Percentiles rank a stretch among this genome's conserved stretches.
Evolutionary conservation across 2,329 filamentous ascomycete species (phyloP).

Genomic region (Dothistroma pini): DNA sequence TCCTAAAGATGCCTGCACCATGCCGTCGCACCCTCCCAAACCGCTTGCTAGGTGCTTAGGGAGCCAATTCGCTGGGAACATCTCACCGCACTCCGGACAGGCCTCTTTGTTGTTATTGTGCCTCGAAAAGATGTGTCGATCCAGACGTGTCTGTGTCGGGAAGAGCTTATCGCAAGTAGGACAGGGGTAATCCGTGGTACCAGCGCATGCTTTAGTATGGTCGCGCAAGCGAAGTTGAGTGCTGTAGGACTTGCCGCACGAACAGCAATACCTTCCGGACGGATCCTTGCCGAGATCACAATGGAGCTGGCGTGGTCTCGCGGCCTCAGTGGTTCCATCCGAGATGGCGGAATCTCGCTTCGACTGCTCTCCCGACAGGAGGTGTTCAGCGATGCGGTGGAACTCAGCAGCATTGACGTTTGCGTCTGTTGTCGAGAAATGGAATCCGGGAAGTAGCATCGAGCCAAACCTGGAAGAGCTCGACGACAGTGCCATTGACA

Average conservation of each 20-base stretch:
- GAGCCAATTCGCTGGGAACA: slow-evolving; percentile 15
- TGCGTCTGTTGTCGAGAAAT: slow-evolving; percentile 23
- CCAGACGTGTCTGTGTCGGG: slow-evolving; percentile 8
- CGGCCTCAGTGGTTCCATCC: slow-evolving; percentile 10
- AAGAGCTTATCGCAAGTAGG: slow-evolving; percentile 21
- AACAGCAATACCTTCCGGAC: slow-evolving; percentile 20
- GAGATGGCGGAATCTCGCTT: slow-evolving; percentile 11
- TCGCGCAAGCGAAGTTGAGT: slow-evolving; percentile 14
- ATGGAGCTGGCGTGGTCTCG: slow-evolving; percentile 14
- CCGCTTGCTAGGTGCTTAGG: slow-evolving; percentile 23
- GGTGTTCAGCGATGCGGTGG: slow-evolving; percentile 23
- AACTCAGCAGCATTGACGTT: slow-evolving; percentile 22
- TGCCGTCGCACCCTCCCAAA: slow-evolving; percentile 23
- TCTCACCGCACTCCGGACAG: slow-evolving; percentile 23
- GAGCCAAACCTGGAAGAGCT: slow-evolving; percentile 1
- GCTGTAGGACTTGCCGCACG: slow-evolving; percentile 22
- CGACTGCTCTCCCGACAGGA: slow-evolving; percentile 17
- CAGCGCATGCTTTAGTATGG: slow-evolving; percentile 19
- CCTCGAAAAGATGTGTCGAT: slow-evolving; percentile 14
- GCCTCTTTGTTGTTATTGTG: slow-evolving; percentile 20
- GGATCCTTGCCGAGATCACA: slow-evolving; percentile 20
- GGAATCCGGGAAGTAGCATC: slow-evolving; percentile 21
- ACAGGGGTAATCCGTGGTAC: slow-evolving; percentile 19
- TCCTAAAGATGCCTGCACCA: slow-evolving; percentile 14
- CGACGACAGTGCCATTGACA: not conserved